These are phyloP conservation scores for Rickenella mellea DNA, from an alignment of 768 basidiomycete genomes.

Conservation along the genomic window DNA sequence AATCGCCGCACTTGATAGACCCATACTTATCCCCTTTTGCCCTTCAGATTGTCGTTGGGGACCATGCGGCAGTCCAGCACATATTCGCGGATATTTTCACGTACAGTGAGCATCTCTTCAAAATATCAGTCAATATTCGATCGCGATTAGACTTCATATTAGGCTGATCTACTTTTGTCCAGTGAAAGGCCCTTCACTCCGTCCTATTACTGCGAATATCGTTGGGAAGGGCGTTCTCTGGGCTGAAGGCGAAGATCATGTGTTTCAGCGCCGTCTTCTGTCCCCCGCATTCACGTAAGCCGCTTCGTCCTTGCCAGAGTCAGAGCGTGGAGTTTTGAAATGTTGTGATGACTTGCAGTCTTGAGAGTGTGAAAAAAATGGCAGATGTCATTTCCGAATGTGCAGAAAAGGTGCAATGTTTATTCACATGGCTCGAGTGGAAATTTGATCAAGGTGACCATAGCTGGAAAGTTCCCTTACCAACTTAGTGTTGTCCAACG, in stretches of 20 bases:
- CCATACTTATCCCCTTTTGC: neutral
- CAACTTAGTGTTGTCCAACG: constrained; percentile 14
- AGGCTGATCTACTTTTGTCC: too few species aligned
- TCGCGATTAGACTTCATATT: too few species aligned
- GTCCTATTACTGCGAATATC: too few species aligned
- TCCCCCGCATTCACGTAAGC: constrained; percentile 28
- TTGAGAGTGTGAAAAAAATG: constrained; percentile 25
- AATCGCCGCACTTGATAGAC: neutral
- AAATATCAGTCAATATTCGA: too few species aligned
- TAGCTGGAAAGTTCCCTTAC: constrained; percentile 14
- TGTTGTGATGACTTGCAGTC: constrained; percentile 3
- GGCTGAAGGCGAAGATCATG: too few species aligned
- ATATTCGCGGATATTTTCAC: constrained; percentile 26
- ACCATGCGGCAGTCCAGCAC: constrained; percentile 27
- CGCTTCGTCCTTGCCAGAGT: neutral
- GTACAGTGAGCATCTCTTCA: constrained; percentile 18
- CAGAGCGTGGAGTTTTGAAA: neutral
- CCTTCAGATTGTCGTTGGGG: constrained; percentile 23
- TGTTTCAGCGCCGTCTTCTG: constrained; percentile 20
- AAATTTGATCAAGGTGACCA: too few species aligned
- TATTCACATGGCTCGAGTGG: too few species aligned
- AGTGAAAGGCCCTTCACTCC: too few species aligned
- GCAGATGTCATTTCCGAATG: constrained; percentile 23
- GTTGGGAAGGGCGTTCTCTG: too few species aligned
- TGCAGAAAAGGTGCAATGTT: constrained; percentile 22